phyloP scores from a whole-genome alignment of 768 basidiomycete species.

The Wakefieldia striispora region DNA sequence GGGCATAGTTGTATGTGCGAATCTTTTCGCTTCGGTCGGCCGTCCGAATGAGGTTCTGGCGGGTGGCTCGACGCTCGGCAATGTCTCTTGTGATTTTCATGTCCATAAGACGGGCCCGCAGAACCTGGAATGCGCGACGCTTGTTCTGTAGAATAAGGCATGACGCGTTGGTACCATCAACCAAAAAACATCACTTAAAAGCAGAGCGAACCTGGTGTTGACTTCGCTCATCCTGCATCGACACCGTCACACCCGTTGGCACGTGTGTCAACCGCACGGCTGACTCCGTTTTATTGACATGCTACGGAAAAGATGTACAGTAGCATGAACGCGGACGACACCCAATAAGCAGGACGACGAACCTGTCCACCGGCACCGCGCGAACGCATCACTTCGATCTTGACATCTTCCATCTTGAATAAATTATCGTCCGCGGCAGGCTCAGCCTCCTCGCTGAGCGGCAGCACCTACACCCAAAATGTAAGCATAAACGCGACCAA shows the following conservation, averaged over 20 bases:
- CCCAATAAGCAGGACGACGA: slow-evolving; percentile 8
- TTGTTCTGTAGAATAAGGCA: slow-evolving; percentile 58
- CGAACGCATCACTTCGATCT: slow-evolving; percentile 91
- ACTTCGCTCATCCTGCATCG: slow-evolving; percentile 97
- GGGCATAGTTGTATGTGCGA: slow-evolving; percentile 92
- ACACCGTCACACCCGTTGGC: slow-evolving; percentile 91
- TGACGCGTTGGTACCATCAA: not conserved
- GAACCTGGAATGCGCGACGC: slow-evolving; percentile 88
- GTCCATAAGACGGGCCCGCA: slow-evolving; percentile 84
- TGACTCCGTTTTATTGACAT: slow-evolving; percentile 98
- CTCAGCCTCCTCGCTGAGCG: slow-evolving; percentile 68
- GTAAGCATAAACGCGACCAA: not conserved
- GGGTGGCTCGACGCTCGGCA: slow-evolving; percentile 62
- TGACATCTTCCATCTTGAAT: slow-evolving; percentile 83
- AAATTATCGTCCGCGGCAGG: slow-evolving; percentile 54
- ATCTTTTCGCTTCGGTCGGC: slow-evolving; percentile 93
- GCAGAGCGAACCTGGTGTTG: slow-evolving; percentile 74
- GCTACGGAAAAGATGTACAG: slow-evolving; percentile 46
- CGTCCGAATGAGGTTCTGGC: slow-evolving; percentile 73
- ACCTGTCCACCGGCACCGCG: slow-evolving; percentile 98
- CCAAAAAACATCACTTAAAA: not conserved
- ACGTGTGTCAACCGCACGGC: slow-evolving; percentile 92
- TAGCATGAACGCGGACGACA: not conserved
- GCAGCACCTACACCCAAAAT: slow-evolving; percentile 57
- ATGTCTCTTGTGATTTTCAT: slow-evolving; percentile 69